Conservation (phyloP, 2,329 filamentous ascomycete species). For the Sarocladium oryzae region DNA sequence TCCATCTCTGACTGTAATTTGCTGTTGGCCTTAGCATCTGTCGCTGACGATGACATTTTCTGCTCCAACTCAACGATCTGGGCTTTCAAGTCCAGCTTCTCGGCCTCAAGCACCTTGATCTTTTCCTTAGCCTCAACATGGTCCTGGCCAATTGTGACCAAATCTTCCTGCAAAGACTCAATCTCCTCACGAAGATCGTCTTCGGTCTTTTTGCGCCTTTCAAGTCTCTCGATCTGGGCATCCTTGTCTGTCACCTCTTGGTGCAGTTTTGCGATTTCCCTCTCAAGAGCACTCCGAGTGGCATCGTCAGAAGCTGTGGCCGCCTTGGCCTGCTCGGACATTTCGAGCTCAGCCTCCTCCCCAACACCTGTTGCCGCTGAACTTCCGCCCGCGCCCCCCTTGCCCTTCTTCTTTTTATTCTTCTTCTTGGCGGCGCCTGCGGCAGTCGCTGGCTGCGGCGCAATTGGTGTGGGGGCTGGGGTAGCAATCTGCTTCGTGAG, state of each 20-base stretch:
- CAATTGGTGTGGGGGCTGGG: slow-evolving; percentile 14
- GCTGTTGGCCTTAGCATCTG: slow-evolving; percentile 37
- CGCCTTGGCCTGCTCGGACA: slow-evolving; percentile 28
- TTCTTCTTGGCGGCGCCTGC: slow-evolving; percentile 44
- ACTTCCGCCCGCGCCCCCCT: slow-evolving; percentile 48
- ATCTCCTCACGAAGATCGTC: slow-evolving; percentile 81
- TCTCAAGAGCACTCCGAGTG: slow-evolving; percentile 34
- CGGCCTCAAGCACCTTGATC: slow-evolving; percentile 61
- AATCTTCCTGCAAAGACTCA: slow-evolving; percentile 71
- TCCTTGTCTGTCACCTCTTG: slow-evolving; percentile 59
- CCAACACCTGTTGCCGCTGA: slow-evolving; percentile 18
- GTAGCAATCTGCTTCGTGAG: slow-evolving; percentile 16
- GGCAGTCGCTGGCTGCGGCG: slow-evolving; percentile 19
- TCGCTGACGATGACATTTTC: slow-evolving; percentile 46
- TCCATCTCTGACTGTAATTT: slow-evolving; percentile 57
- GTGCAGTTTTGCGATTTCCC: slow-evolving; percentile 44
- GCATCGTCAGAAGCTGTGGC: slow-evolving; percentile 20
- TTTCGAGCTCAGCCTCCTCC: slow-evolving; percentile 29
- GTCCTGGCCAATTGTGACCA: slow-evolving; percentile 73
- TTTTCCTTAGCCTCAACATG: slow-evolving; percentile 78
- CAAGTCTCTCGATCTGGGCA: slow-evolving; percentile 63
- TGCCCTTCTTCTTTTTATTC: slow-evolving; percentile 89
- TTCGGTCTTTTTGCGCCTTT: slow-evolving; percentile 64
- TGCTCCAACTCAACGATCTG: slow-evolving; percentile 62
- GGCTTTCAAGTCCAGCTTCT: slow-evolving; percentile 60